A percentile compares a stretch with the other conserved stretches of the same genome.
Evolutionary conservation across 176 grass and related monocot species (phyloP).

Genomic region (Oryza rufipogon): DNA sequence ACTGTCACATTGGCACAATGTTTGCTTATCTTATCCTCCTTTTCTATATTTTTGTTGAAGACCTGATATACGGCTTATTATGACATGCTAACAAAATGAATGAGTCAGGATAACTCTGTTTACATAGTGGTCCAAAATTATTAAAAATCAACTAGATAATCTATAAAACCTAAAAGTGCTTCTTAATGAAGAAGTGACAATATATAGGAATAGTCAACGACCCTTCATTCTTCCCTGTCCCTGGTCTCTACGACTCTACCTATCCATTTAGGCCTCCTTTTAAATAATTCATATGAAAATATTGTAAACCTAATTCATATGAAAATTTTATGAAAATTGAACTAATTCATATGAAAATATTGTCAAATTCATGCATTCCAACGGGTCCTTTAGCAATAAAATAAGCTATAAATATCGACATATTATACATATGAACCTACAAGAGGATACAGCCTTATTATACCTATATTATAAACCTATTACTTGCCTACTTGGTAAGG

Average conservation of each 20-base stretch:
- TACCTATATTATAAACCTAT: neutral
- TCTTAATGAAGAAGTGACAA: slow-evolving; percentile 18
- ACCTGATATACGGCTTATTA: neutral
- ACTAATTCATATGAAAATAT: no score
- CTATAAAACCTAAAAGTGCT: neutral
- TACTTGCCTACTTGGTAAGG: neutral
- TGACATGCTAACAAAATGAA: neutral
- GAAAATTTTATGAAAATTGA: no score
- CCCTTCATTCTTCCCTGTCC: neutral
- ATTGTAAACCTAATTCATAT: no score
- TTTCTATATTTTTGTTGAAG: neutral
- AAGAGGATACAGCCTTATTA: no score
- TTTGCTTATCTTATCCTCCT: neutral
- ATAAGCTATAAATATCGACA: neutral
- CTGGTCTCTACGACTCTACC: no score
- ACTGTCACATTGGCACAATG: neutral
- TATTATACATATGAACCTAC: neutral
- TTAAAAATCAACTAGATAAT: slow-evolving; percentile 14
- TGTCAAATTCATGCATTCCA: neutral
- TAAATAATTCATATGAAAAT: no score
- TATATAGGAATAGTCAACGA: neutral
- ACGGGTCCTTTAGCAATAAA: neutral
- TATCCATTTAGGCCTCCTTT: no score
- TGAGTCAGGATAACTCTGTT: slow-evolving; percentile 5
- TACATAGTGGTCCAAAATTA: neutral